Conservation (phyloP, 495 filamentous ascomycete species). For the Thozetella sp. region DNA sequence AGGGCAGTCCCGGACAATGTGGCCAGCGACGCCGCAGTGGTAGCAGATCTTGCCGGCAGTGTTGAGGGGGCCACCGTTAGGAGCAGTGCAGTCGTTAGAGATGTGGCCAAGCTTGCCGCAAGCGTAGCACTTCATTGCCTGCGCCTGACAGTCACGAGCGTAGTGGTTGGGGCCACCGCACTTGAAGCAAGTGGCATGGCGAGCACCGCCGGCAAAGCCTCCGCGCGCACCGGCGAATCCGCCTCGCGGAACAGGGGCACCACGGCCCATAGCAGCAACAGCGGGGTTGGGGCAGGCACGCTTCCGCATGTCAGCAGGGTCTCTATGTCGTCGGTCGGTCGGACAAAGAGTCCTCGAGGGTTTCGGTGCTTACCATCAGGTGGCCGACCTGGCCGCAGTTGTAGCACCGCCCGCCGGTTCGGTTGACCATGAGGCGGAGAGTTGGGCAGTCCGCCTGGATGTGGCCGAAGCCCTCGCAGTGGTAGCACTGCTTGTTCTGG, state of each 20-base stretch:
- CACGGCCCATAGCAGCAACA: conserved; percentile 62
- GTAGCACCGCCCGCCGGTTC: conserved; percentile 87
- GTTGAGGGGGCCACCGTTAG: conserved; percentile 94
- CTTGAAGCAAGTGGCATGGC: conserved; percentile 97
- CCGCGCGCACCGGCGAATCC: conserved; percentile 70
- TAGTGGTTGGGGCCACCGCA: conserved; percentile 99
- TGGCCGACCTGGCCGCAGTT: conserved; percentile 92
- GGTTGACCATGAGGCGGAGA: conserved; percentile 80
- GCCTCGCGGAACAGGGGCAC: conserved; percentile 64
- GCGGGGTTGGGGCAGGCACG: conserved; percentile 82
- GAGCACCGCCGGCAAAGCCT: conserved; percentile 67
- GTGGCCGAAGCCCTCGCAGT: conserved; percentile 97
- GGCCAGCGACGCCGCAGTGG: conserved; percentile 90
- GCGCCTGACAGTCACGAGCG: conserved; percentile 97
- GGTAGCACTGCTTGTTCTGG: conserved; percentile 99
- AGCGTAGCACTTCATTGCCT: conserved; percentile 99
- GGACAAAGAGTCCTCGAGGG: neutral
- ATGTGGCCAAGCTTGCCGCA: conserved; percentile 99
- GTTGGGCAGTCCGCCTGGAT: conserved; percentile 99
- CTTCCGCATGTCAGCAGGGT: conserved; percentile 36
- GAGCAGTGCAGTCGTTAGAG: conserved; percentile 94
- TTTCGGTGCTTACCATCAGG: conserved; percentile 53
- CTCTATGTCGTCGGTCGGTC: neutral
- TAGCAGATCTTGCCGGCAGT: conserved; percentile 98
- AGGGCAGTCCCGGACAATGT: conserved; percentile 95